Percentiles rank a stretch among this genome's conserved stretches.
These are phyloP conservation scores for Lobosporangium transversale DNA, from an alignment of 192 early-diverging fungal genomes.

Conservation along the genomic window DNA sequence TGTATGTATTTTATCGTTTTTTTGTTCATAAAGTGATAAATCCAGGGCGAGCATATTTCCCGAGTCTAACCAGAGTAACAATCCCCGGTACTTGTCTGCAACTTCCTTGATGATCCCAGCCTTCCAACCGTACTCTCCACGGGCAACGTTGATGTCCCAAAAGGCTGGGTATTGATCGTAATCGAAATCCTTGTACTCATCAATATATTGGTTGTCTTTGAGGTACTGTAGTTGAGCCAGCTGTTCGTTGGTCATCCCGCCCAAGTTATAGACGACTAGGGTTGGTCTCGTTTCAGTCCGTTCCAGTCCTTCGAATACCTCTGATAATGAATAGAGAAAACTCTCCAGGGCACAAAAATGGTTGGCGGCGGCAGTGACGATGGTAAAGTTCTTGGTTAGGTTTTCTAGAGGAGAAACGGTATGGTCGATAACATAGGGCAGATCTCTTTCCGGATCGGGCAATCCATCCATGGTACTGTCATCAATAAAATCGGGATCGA, in stretches of 20 bases:
- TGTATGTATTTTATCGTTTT: too few relatives aligned
- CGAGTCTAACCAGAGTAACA: slow-evolving; percentile 62
- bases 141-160: slow-evolving; percentile 54
- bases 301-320: slow-evolving; percentile 45
- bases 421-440: slow-evolving; percentile 20
- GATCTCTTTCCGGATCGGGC: slow-evolving; percentile 30
- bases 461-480: neutral
- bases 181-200: slow-evolving; percentile 57
- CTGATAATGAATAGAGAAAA: slow-evolving; percentile 57
- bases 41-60: slow-evolving; percentile 59
- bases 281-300: slow-evolving; percentile 43
- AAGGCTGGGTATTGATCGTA: slow-evolving; percentile 58
- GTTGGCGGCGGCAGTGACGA: slow-evolving; percentile 62
- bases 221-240: slow-evolving; percentile 46
- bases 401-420: slow-evolving; percentile 29
- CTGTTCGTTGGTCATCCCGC: slow-evolving; percentile 56
- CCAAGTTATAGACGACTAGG: slow-evolving; percentile 62
- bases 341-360: slow-evolving; percentile 63
- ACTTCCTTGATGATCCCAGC: slow-evolving; percentile 63
- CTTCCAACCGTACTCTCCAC: slow-evolving; percentile 69
- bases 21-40: slow-evolving; percentile 49
- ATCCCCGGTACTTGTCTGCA: slow-evolving; percentile 50
- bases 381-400: slow-evolving; percentile 53
- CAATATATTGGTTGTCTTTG: slow-evolving; percentile 51
- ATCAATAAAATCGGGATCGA: neutral